Base-by-base conservation (phyloP, 2,329 filamentous ascomycete species). In the Beauveria asiatica region DNA sequence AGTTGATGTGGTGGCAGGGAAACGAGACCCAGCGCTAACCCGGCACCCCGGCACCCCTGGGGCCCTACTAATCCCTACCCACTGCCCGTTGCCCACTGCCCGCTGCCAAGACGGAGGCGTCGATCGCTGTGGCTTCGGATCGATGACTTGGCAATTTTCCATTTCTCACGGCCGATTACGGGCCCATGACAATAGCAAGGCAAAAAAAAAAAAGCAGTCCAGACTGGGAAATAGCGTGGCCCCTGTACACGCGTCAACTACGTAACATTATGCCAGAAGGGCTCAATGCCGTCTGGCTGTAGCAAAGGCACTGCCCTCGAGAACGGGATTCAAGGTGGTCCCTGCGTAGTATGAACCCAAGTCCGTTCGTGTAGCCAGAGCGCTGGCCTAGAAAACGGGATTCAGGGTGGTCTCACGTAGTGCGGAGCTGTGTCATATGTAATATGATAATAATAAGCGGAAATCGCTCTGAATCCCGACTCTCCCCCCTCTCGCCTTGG, bases 51-150 rank as follows among this genome's bases (percentile, higher is more conserved):
- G 11, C 30, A 11, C 30, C 30, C 4, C 5, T 0, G 11, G 30
- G 33, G 16, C 13, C 33, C 11, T 37, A 37, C 11, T 37, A 37
- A 13, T 6, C 33, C 33, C 13, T 37, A 37, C 33, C n/a, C 27
- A 33, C 30, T 33, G 33, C 33, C 33, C 10, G 2, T 5, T 37
- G 33, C 33, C 33, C 27, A 33, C 30, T 33, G 33, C 33, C 33
- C 10, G 2, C 11, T 37, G 33, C 33, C 33, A 37, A 37, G 33
- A 37, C 33, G 13, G 13, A 56, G 55, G 37, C 27, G 55, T 58
- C 55, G 55, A 58, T 58, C 55, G 55, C 19, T 25, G 41, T 58
- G 55, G 46, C 55, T 58, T 37, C 55, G 37, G 55, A 59, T 59
- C 56, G 56, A 59, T 13, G 19, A 37, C 33, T 37, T 37, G 33